phyloP scores from a whole-genome alignment of 768 basidiomycete genomes.

The Imleria badia region DNA sequence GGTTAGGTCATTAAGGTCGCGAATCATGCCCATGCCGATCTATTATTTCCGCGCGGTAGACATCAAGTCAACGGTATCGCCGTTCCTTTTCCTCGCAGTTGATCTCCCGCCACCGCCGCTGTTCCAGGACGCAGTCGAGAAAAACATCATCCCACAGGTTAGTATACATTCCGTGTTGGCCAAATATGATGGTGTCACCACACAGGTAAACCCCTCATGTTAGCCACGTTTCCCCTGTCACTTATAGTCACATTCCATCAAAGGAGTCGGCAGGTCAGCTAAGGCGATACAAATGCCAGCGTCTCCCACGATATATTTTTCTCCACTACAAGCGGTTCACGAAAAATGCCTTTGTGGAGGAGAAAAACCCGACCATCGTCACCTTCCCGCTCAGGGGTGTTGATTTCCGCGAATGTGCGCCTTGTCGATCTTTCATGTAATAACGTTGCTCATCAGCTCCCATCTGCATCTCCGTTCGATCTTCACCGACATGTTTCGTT shows the following conservation, averaged over 20 bases:
- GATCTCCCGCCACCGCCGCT: constrained; percentile 97
- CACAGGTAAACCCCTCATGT: constrained; percentile 59
- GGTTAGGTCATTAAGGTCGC: constrained; percentile 47
- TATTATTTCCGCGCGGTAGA: constrained; percentile 48
- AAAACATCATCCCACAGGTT: constrained; percentile 99
- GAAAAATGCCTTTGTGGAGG: constrained; percentile 94
- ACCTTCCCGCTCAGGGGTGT: constrained; percentile 94
- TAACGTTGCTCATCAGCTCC: constrained; percentile 19
- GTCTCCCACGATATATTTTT: constrained; percentile 89
- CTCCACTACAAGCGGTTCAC: constrained; percentile 96
- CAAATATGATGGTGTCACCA: constrained; percentile 91
- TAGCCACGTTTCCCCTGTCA: constrained; percentile 13
- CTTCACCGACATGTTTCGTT: constrained; percentile 17
- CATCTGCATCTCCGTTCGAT: constrained; percentile 23
- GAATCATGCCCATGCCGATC: constrained; percentile 12
- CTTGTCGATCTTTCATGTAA: constrained; percentile 20
- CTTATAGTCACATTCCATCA: constrained; percentile 31
- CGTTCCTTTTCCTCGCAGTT: constrained; percentile 93
- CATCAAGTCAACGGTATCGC: constrained; percentile 80
- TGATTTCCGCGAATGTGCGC: constrained; percentile 89
- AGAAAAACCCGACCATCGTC: constrained; percentile 98
- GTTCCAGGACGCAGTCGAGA: constrained; percentile 94
- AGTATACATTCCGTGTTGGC: constrained; percentile 84
- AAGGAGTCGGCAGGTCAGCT: constrained; percentile 83
- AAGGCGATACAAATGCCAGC: constrained; percentile 86